A percentile compares a stretch with the other conserved stretches of the same genome.
Conservation (phyloP, 2,329 filamentous ascomycete genomes). For the Dryadomyces sulphureus region DNA sequence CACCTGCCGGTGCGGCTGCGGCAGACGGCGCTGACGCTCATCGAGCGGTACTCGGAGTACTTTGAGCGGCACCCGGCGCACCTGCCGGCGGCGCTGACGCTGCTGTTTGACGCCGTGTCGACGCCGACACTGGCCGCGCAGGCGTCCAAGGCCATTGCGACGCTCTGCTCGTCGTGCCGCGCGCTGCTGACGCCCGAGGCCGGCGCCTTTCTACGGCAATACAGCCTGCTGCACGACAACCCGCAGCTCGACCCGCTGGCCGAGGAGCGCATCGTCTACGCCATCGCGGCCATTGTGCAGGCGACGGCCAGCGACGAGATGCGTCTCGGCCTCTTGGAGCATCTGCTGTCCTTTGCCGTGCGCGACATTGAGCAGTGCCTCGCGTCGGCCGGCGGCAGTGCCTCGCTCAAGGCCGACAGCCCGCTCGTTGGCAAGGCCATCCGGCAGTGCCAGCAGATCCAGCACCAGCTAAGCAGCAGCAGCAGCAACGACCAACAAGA, state of each 20-base stretch:
- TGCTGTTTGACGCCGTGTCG: conserved; percentile 57
- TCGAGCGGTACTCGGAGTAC: conserved; percentile 62
- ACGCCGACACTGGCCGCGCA: conserved; percentile 45
- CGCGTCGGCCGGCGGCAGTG: not conserved
- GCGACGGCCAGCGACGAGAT: conserved; percentile 44
- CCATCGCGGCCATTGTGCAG: conserved; percentile 62
- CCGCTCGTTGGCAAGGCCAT: conserved; percentile 12
- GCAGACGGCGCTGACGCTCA: conserved; percentile 53
- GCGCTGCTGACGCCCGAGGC: conserved; percentile 52
- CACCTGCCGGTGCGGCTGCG: conserved; percentile 46
- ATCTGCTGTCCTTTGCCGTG: conserved; percentile 47
- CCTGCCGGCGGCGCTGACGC: conserved; percentile 55
- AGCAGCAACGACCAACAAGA: not conserved
- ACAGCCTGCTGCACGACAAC: conserved; percentile 45
- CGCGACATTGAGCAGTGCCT: conserved; percentile 38
- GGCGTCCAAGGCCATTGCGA: conserved; percentile 60
- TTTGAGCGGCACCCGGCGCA: conserved; percentile 56
- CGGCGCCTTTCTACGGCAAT: conserved; percentile 55
- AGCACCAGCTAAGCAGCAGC: not conserved
- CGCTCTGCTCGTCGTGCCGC: conserved; percentile 63
- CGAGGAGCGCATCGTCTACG: conserved; percentile 60
- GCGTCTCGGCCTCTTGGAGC: conserved; percentile 37
- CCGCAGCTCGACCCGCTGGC: conserved; percentile 50
- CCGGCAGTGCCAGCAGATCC: conserved; percentile 11
- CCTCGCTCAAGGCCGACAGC: not conserved